These are phyloP conservation scores for Beauveria sp. DNA, from an alignment of 2,329 filamentous ascomycete species.

Conservation along the genomic window DNA sequence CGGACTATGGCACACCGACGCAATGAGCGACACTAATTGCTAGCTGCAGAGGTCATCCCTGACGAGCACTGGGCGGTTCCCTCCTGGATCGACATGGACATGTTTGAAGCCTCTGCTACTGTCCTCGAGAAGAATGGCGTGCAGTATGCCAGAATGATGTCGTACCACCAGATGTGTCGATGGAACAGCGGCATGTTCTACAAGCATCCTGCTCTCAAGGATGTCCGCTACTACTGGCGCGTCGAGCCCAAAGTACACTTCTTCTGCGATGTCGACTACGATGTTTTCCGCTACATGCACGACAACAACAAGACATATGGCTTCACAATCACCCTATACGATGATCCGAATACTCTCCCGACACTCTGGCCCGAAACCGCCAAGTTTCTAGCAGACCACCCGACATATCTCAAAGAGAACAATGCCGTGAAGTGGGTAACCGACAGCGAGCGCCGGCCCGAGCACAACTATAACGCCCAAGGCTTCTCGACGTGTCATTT, in stretches of 20 bases:
- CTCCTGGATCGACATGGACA: slow-evolving; percentile 81
- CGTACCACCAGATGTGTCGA: slow-evolving; percentile 98
- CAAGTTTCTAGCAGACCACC: slow-evolving; percentile 81
- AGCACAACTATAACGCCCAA: slow-evolving; percentile 72
- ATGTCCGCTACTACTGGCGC: slow-evolving; percentile 92
- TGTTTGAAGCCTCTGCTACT: slow-evolving; percentile 78
- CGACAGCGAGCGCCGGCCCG: slow-evolving; percentile 67
- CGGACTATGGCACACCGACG: background rate
- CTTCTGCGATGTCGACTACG: slow-evolving; percentile 98
- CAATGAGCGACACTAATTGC: slow-evolving; percentile 11
- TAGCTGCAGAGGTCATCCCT: slow-evolving; percentile 67
- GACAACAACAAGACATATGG: slow-evolving; percentile 99
- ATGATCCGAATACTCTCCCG: slow-evolving; percentile 77
- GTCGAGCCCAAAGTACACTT: slow-evolving; percentile 98
- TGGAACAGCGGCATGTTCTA: slow-evolving; percentile 99
- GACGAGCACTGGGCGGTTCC: slow-evolving; percentile 90
- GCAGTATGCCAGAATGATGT: slow-evolving; percentile 81
- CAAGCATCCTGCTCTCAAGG: slow-evolving; percentile 78
- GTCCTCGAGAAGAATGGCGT: slow-evolving; percentile 77
- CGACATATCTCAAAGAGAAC: slow-evolving; percentile 71
- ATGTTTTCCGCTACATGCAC: slow-evolving; percentile 96
- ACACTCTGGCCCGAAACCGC: slow-evolving; percentile 92
- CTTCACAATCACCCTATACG: slow-evolving; percentile 96
- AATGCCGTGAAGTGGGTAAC: slow-evolving; percentile 85
- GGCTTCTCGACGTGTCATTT: slow-evolving; percentile 98